Evolutionary conservation across 306 rosid species (phyloP).

Genomic region (Calophaca sinica): DNA sequence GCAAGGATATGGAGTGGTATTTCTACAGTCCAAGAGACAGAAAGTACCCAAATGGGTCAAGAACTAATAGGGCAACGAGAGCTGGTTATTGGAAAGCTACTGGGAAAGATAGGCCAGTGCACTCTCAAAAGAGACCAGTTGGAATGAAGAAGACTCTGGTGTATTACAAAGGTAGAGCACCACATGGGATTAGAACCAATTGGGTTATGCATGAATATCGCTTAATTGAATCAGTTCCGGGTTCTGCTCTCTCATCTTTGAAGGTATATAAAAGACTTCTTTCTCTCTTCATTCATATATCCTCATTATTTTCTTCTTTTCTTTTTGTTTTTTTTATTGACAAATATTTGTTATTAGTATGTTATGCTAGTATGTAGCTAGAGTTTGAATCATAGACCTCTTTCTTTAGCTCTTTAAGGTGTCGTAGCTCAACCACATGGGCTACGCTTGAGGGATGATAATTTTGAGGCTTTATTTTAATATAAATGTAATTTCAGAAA

Average conservation of each 20-base stretch:
- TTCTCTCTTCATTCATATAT: not conserved
- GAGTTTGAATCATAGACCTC: no score
- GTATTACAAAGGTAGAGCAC: constrained; percentile 90
- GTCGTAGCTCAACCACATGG: no score
- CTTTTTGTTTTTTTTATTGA: not conserved
- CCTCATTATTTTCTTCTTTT: not conserved
- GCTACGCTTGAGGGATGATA: not conserved
- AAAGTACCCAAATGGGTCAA: constrained; percentile 98
- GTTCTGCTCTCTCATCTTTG: constrained; percentile 60
- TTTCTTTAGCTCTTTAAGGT: no score
- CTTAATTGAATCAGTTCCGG: constrained; percentile 58
- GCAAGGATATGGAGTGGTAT: constrained; percentile 99
- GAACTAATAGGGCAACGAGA: constrained; percentile 87
- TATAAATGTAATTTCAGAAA: not conserved
- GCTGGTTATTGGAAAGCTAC: constrained; percentile 99
- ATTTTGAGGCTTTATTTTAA: not conserved
- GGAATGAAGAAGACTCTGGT: constrained; percentile 98
- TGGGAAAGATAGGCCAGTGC: constrained; percentile 83
- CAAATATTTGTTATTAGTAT: not conserved
- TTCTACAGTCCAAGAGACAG: constrained; percentile 91
- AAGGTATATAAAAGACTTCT: constrained; percentile 58
- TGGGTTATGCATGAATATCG: constrained; percentile 99
- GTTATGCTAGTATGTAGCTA: not conserved
- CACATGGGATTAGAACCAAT: constrained; percentile 89
- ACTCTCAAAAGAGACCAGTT: constrained; percentile 64